A percentile compares a stretch with the other conserved stretches of the same genome.
These are phyloP conservation scores for Selenicereus undatus DNA, from an alignment of 148 eudicot genomes.

Conservation along the genomic window DNA sequence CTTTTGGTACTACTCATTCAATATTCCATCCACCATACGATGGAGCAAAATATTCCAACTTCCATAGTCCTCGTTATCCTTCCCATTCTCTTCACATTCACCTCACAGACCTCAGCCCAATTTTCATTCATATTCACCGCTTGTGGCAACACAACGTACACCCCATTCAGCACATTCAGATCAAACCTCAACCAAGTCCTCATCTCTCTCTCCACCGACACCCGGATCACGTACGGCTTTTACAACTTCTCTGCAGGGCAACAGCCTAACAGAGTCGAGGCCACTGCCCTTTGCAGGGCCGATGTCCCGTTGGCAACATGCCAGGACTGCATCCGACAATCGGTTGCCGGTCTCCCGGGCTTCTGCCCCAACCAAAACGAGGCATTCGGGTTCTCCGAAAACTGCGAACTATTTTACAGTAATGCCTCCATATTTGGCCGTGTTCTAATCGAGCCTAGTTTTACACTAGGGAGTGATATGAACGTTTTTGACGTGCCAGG, in stretches of 20 bases:
- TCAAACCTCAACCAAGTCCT: conserved; percentile 24
- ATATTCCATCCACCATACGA: too few relatives aligned
- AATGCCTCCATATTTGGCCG: background rate
- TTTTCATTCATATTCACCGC: background rate
- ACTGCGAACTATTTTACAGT: conserved; percentile 22
- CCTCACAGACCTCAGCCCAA: conserved; percentile 19
- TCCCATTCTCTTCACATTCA: background rate
- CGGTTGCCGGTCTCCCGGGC: background rate
- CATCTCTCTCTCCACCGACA: conserved; percentile 13
- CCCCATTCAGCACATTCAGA: conserved; percentile 29
- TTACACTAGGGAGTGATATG: background rate
- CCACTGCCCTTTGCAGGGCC: conserved; percentile 30
- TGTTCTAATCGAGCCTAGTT: background rate
- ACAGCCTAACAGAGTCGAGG: conserved; percentile 21
- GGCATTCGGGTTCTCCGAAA: conserved; percentile 22
- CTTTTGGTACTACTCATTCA: too few relatives aligned
- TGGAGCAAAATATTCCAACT: background rate
- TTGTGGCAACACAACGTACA: conserved; percentile 21
- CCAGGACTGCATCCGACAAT: conserved; percentile 16
- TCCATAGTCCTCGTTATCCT: background rate
- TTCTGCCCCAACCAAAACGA: conserved; percentile 24
- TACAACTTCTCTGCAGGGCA: conserved; percentile 34
- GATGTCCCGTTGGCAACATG: conserved; percentile 19
- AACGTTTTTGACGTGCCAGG: background rate
- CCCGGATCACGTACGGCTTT: conserved; percentile 38